Evolutionary conservation across 805 yeast genomes (phyloP).

Genomic region (Metschnikowia noctiluminum): DNA sequence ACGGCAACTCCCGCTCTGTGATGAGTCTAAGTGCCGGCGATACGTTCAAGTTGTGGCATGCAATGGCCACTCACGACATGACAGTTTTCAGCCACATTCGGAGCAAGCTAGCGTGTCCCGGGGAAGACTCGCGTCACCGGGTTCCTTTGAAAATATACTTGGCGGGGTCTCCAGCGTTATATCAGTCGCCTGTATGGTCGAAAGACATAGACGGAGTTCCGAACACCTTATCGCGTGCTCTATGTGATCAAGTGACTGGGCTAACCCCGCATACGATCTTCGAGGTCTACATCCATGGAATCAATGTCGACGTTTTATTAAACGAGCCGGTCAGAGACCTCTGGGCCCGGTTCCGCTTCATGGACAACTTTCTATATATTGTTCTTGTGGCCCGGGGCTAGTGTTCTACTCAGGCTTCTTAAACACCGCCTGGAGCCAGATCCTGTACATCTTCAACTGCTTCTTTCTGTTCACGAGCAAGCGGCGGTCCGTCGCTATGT

Average conservation of each 20-base stretch:
- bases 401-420: conserved; percentile 9
- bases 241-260: conserved; percentile 15
- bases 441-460: conserved; percentile 90
- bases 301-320: conserved; percentile 19
- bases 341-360: conserved; percentile 32
- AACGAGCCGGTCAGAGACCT: conserved; percentile 22
- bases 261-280: conserved; percentile 4
- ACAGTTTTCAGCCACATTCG: conserved; percentile 24
- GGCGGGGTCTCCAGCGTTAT: conserved; percentile 34
- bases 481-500: conserved; percentile 87
- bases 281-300: conserved; percentile 31
- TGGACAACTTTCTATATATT: conserved; percentile 38
- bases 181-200: conserved; percentile 29
- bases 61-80: conserved; percentile 39
- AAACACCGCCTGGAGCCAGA: conserved; percentile 95
- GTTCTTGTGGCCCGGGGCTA: conserved; percentile 13
- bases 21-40: conserved; percentile 70
- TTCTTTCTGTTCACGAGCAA: conserved; percentile 88
- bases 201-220: conserved; percentile 4
- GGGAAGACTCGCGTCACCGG: conserved; percentile 22
- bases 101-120: conserved; percentile 18
- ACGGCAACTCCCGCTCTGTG: conserved; percentile 77
- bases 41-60: conserved; percentile 54
- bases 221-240: conserved; percentile 13
- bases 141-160: conserved; percentile 50